phyloP scores from a whole-genome alignment of 179 eudicot genomes.

The Beta corolliflora region DNA sequence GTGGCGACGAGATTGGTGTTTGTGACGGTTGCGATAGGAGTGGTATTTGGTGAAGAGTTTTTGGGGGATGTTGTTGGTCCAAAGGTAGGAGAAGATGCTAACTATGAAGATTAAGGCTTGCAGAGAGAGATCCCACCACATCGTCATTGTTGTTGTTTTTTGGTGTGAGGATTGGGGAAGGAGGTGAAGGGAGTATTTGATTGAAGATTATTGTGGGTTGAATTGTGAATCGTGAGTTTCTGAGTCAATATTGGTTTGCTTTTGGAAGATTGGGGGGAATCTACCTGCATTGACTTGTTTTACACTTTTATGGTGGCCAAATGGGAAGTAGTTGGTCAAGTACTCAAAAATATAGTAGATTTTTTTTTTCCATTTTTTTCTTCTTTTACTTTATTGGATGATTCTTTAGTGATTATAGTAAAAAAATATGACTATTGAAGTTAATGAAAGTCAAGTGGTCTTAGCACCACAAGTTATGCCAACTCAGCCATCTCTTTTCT shows the following conservation, averaged over 20 bases:
- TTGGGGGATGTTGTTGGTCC: slow-evolving; percentile 56
- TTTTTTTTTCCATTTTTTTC: too few relatives aligned
- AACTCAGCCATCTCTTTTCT: too few relatives aligned
- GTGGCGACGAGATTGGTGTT: slow-evolving; percentile 59
- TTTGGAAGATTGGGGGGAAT: background rate
- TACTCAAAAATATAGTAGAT: too few relatives aligned
- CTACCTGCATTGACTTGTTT: background rate
- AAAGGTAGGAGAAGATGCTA: slow-evolving; percentile 36
- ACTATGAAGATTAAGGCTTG: slow-evolving; percentile 43
- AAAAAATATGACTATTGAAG: too few relatives aligned
- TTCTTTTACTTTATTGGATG: too few relatives aligned
- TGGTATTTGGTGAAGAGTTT: slow-evolving; percentile 42
- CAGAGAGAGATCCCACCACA: slow-evolving; percentile 54
- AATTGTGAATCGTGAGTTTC: background rate
- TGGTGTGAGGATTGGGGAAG: background rate
- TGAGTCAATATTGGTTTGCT: slow-evolving; percentile 17
- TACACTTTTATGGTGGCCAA: background rate
- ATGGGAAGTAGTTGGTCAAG: background rate
- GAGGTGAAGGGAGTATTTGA: background rate
- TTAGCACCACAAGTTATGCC: too few relatives aligned
- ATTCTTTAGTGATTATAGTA: too few relatives aligned
- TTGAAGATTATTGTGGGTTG: background rate
- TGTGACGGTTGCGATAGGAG: slow-evolving; percentile 32
- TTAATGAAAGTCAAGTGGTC: too few relatives aligned
- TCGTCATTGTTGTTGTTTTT: slow-evolving; percentile 18